phyloP scores from a whole-genome alignment of 2,329 filamentous ascomycete species.

The Botrytis squamosa region DNA sequence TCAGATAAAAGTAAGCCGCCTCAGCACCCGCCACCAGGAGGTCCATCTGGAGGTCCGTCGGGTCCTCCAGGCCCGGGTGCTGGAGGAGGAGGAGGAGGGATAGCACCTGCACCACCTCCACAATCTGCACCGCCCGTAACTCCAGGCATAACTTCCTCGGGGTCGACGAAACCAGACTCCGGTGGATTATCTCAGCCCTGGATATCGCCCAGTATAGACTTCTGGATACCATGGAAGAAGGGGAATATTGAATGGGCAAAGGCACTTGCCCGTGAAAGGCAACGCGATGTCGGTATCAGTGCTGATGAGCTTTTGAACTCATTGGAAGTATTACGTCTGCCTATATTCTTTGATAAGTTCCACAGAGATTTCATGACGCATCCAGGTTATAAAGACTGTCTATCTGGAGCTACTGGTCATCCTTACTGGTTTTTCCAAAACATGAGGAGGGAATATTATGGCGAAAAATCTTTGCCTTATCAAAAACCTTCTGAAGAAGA shows the following conservation, averaged over 20 bases:
- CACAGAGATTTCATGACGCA: background rate
- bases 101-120: too few species aligned
- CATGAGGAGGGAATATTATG: background rate
- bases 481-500: too few species aligned
- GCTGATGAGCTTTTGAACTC: background rate
- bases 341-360: background rate
- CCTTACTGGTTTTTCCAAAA: background rate
- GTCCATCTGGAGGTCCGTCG: background rate
- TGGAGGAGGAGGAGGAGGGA: background rate
- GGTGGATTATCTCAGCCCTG: background rate
- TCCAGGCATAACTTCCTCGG: background rate
- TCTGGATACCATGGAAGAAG: background rate
- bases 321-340: too few species aligned
- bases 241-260: background rate
- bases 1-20: background rate
- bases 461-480: too few species aligned
- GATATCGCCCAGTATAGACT: background rate
- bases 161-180: background rate
- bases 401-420: background rate
- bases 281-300: background rate
- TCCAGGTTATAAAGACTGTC: too few species aligned
- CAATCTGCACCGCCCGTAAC: background rate
- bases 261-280: background rate
- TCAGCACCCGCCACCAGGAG: background rate
- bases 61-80: background rate